These are phyloP conservation scores for Flaveria linearis DNA, from an alignment of 129 eudicot species.

Conservation along the genomic window DNA sequence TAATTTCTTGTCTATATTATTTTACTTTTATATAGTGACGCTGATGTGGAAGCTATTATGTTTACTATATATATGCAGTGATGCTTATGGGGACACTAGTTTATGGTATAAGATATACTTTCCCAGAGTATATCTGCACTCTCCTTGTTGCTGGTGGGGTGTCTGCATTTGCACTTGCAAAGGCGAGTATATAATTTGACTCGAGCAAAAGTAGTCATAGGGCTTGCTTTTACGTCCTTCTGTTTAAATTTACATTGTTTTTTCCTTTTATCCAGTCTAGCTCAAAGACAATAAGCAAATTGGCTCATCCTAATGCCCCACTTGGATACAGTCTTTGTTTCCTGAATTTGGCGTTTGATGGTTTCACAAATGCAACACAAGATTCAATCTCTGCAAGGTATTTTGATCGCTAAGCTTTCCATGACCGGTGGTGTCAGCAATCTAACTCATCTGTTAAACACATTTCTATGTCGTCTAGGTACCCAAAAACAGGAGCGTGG, in stretches of 20 bases:
- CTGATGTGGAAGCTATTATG: background rate
- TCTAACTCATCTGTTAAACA: constrained; percentile 9
- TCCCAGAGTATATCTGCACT: constrained; percentile 89
- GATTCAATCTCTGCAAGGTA: constrained; percentile 92
- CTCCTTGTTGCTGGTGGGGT: constrained; percentile 99
- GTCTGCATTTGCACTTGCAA: constrained; percentile 80
- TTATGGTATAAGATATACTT: constrained; percentile 79
- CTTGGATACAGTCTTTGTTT: constrained; percentile 94
- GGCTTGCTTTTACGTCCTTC: background rate
- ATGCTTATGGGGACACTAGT: constrained; percentile 98
- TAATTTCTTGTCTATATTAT: background rate
- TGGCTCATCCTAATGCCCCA: constrained; percentile 94
- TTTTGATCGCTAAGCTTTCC: background rate
- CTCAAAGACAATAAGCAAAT: constrained; percentile 91
- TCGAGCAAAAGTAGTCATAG: background rate
- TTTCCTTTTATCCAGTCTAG: constrained; percentile 67
- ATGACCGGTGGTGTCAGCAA: background rate
- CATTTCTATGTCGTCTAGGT: constrained; percentile 45
- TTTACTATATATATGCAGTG: constrained; percentile 51
- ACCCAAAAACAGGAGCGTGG: constrained; percentile 95
- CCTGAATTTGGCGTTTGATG: constrained; percentile 93
- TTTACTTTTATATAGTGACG: background rate
- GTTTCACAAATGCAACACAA: constrained; percentile 97
- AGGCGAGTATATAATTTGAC: constrained; percentile 44
- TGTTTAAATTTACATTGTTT: background rate